Conservation (phyloP, 495 filamentous ascomycete species). For the Aspergillus egyptiacus region DNA sequence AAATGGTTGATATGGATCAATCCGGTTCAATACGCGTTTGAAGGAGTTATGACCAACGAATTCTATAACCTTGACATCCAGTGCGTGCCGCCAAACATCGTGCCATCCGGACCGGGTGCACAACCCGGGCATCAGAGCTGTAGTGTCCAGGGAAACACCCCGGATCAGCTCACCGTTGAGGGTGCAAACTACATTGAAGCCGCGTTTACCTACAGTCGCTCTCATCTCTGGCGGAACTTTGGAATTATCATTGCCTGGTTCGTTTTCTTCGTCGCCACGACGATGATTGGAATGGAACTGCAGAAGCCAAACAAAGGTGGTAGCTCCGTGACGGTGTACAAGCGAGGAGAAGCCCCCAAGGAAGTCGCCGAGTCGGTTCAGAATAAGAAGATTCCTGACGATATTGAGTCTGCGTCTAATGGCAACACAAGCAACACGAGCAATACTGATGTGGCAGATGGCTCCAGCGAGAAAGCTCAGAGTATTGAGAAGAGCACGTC, state of each 20-base stretch:
- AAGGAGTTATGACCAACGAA: slow-evolving; percentile 58
- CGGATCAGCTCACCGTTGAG: slow-evolving; percentile 44
- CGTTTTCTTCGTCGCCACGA: slow-evolving; percentile 46
- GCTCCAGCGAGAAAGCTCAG: slow-evolving; percentile 24
- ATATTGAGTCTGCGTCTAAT: slow-evolving; percentile 45
- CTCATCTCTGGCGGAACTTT: slow-evolving; percentile 59
- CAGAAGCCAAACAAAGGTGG: slow-evolving; percentile 69
- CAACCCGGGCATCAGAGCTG: slow-evolving; percentile 53
- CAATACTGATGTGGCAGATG: slow-evolving; percentile 19
- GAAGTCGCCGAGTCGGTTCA: slow-evolving; percentile 42
- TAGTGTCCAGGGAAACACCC: slow-evolving; percentile 49
- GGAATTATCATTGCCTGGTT: slow-evolving; percentile 56
- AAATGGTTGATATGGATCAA: slow-evolving; percentile 74
- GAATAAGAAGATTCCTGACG: slow-evolving; percentile 27
- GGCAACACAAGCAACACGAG: slow-evolving; percentile 16
- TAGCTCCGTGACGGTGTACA: slow-evolving; percentile 63
- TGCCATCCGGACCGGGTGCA: slow-evolving; percentile 57
- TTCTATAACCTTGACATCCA: slow-evolving; percentile 42
- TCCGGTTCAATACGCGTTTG: slow-evolving; percentile 70
- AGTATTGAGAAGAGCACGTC: slow-evolving; percentile 53
- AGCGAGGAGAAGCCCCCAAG: slow-evolving; percentile 54
- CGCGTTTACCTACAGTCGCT: slow-evolving; percentile 48
- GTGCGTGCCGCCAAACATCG: slow-evolving; percentile 50
- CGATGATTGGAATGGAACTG: slow-evolving; percentile 60
- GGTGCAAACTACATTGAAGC: slow-evolving; percentile 49